Conservation (phyloP, 2,329 filamentous ascomycete species). For the Aureobasidium mangrovei region DNA sequence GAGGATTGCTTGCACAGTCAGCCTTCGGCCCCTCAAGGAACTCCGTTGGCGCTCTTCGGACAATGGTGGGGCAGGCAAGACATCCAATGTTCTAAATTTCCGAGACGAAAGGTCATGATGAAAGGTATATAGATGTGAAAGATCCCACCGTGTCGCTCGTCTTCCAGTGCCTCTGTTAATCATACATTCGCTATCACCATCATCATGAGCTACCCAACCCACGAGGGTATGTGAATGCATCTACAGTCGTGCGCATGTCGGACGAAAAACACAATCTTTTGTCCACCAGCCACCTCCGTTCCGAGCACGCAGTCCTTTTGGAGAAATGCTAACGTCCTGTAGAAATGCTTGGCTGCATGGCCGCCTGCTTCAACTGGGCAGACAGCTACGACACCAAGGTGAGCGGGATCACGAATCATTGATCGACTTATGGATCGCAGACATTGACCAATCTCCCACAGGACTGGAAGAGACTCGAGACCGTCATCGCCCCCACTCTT, state of each 20-base stretch:
- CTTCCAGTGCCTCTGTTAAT: neutral
- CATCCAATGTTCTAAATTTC: slow-evolving; percentile 3
- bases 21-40: slow-evolving; percentile 12
- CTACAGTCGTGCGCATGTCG: neutral
- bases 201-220: slow-evolving; percentile 14
- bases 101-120: neutral
- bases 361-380: slow-evolving; percentile 45
- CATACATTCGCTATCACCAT: neutral
- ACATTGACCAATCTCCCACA: neutral
- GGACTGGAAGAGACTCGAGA: slow-evolving; percentile 52
- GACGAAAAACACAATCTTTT: neutral
- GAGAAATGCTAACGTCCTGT: slow-evolving; percentile 10
- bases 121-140: slow-evolving; percentile 10
- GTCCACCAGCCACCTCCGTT: neutral
- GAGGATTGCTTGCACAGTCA: slow-evolving; percentile 10
- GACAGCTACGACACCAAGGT: slow-evolving; percentile 57
- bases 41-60: slow-evolving; percentile 1
- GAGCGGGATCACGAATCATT: neutral
- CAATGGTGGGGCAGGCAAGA: slow-evolving; percentile 7
- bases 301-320: neutral
- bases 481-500: slow-evolving; percentile 53
- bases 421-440: neutral
- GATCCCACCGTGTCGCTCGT: neutral
- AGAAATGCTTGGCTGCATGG: slow-evolving; percentile 30
- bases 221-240: slow-evolving; percentile 15